Conservation (phyloP, 1,284 basidiomycete genomes). For the Rhodotorula sp. region DNA sequence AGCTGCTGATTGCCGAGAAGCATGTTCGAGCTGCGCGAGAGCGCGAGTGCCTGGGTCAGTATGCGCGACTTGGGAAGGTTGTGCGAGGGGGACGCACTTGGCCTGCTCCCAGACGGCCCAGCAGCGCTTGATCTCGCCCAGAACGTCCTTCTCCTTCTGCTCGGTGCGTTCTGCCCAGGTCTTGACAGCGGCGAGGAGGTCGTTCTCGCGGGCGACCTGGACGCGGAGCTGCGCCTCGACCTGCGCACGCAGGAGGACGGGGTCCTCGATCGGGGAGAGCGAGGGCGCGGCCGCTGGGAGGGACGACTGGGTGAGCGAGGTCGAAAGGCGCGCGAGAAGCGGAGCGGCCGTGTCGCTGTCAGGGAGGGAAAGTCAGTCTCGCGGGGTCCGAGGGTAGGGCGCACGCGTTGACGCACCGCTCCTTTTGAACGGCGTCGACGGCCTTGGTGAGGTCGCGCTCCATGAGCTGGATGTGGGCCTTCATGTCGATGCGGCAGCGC, state of each 20-base stretch:
- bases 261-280: conserved; percentile 30
- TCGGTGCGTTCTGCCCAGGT: conserved; percentile 28
- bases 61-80: no score
- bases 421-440: conserved; percentile 27
- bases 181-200: conserved; percentile 29
- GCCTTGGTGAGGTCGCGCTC: conserved; percentile 34
- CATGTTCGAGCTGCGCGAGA: conserved; percentile 24
- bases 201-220: conserved; percentile 37
- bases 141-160: conserved; percentile 25
- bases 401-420: conserved; percentile 16
- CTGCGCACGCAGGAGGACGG: conserved; percentile 32
- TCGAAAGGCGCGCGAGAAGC: conserved; percentile 13
- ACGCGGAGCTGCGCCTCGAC: conserved; percentile 30
- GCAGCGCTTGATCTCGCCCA: conserved; percentile 12
- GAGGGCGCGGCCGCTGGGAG: conserved; percentile 9
- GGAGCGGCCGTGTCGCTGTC: conserved; percentile 18
- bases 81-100: conserved; percentile 12
- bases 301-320: conserved; percentile 7
- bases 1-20: conserved; percentile 34
- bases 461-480: conserved; percentile 28
- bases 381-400: no score
- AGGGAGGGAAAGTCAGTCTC: background rate
- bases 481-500: conserved; percentile 30
- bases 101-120: conserved; percentile 36
- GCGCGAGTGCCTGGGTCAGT: background rate